Base-by-base conservation (phyloP, 2,329 filamentous ascomycete genomes). In the Balansia obtecta region DNA sequence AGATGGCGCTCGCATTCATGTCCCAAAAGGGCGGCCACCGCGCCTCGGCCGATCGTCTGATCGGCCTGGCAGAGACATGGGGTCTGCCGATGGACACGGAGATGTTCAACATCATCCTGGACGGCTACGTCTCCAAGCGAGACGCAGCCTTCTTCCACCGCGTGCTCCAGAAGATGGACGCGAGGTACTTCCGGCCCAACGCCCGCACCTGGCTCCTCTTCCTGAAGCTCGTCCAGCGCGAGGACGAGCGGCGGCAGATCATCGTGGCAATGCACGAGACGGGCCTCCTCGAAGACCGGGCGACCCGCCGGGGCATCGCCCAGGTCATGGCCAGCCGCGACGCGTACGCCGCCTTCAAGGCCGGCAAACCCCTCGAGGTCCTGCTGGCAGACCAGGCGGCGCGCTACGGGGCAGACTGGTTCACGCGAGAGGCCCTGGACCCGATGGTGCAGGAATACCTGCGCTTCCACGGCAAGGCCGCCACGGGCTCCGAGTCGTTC, bases 151-250 rank as follows among this genome's bases (percentile, higher is more conserved):
- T 66, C 54, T 77, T 77, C 57, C 59, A 68, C 50, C 55, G 55
- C 3, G 61, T 67, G 1, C 56, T 76, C 15, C 55, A 59, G 15
- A 61, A 65, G 51, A 76, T 78, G 74, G 52, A 62, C 22, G 49
- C 54, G 7, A 61, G 63, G 12, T 68, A 65, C 45, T 64, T 68
- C 43, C 53, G 55, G 30, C 71, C 74, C 4, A 70, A 74, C 45
- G 58, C 70, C 3, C 59, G 61, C 15, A 76, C 75, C 0, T 78
- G 75, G 75, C 55, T 71, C 2, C 63, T 71, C 4, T 73, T 76
- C 52, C 61, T 78, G 16, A 61, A 65, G n/a, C 64, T 77, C 43
- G 75, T 85, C 51, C 75, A 79, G 61, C 75, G 75, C 11, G 80
- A 83, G 58, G 72, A 77, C n/a, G 69, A 73, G 46, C 66, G 68